Evolutionary conservation across 73 alveolate genomes (phyloP).

Genomic region (Paramecium tetraurelia): DNA sequence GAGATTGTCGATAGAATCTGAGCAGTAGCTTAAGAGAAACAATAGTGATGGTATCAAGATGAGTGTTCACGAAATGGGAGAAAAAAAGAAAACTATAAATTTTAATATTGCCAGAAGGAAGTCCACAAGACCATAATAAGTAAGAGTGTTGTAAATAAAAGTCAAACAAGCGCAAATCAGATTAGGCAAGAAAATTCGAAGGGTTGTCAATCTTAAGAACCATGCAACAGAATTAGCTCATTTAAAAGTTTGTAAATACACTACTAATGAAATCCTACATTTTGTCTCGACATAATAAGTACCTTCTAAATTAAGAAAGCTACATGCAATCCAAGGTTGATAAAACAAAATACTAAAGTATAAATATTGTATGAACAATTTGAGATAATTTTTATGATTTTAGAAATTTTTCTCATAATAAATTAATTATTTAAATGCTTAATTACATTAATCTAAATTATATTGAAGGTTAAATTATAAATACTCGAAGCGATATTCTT

Average conservation of each 20-base stretch:
- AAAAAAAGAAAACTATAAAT: neutral
- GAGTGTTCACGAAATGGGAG: neutral
- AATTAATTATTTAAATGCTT: no score
- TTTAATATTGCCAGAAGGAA: neutral
- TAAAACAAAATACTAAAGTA: neutral
- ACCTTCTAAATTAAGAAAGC: neutral
- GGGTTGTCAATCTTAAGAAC: neutral
- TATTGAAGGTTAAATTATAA: neutral
- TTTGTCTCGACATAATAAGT: neutral
- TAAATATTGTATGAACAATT: no score
- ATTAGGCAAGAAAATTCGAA: neutral
- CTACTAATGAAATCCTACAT: neutral
- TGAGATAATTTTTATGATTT: no score
- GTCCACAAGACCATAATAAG: neutral
- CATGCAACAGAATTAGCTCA: neutral
- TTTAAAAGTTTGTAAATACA: neutral
- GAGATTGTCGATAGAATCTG: neutral
- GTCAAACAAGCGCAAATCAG: neutral
- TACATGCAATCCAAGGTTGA: neutral
- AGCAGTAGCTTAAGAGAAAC: neutral
- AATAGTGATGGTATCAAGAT: neutral
- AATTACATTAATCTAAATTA: no score
- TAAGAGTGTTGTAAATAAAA: neutral
- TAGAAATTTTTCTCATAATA: no score
- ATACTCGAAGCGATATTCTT: neutral